Percentiles rank a stretch among this genome's conserved stretches.
phyloP scores from a whole-genome alignment of 2,329 filamentous ascomycete genomes.

The Alternaria sp. region DNA sequence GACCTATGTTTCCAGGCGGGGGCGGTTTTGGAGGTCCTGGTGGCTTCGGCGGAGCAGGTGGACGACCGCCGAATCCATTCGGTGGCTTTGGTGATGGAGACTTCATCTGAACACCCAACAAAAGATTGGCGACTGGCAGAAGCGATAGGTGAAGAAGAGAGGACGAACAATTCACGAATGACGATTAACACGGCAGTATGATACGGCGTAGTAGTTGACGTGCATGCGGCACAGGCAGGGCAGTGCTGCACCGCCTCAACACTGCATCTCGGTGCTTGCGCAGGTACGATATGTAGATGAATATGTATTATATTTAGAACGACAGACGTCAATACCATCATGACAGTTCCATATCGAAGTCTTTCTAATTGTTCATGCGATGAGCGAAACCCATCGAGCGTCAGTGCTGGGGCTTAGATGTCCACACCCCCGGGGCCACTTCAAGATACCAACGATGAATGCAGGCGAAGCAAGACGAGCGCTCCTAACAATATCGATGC shows the following conservation, averaged over 20 bases:
- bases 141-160: neutral
- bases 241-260: neutral
- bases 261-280: neutral
- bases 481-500: neutral
- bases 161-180: neutral
- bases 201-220: neutral
- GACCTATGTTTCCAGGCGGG: slow-evolving; percentile 49
- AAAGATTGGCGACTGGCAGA: neutral
- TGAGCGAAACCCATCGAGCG: neutral
- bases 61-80: slow-evolving; percentile 63
- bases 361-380: neutral
- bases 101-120: slow-evolving; percentile 55
- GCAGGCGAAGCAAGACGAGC: neutral
- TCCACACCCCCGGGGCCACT: neutral
- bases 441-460: neutral
- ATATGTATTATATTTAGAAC: neutral
- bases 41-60: slow-evolving; percentile 51
- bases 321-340: neutral
- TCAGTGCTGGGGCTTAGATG: neutral
- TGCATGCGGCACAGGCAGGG: slow-evolving; percentile 5
- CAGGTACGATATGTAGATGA: neutral
- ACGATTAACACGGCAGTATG: neutral
- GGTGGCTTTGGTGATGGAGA: slow-evolving; percentile 66
- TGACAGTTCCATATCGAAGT: neutral
- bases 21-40: slow-evolving; percentile 51